Evolutionary conservation across 768 basidiomycete species (phyloP).

Genomic region (Auricularia heimuer): DNA sequence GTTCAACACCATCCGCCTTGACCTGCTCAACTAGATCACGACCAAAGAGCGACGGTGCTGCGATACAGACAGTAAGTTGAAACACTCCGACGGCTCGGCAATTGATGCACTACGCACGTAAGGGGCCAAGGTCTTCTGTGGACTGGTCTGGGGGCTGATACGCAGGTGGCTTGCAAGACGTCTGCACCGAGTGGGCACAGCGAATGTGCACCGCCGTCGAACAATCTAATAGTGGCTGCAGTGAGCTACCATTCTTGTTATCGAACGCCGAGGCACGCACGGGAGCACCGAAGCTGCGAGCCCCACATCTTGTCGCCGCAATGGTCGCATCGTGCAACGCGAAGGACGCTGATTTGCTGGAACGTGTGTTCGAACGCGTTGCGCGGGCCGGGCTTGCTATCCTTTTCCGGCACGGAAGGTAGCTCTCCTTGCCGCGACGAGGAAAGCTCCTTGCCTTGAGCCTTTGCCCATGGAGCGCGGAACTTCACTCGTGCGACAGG

Average conservation of each 20-base stretch:
- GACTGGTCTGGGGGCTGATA: slow-evolving; percentile 20
- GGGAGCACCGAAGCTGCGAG: slow-evolving; percentile 80
- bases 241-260: neutral
- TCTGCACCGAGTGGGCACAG: slow-evolving; percentile 60
- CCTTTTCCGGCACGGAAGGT: slow-evolving; percentile 15
- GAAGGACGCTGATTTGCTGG: slow-evolving; percentile 77
- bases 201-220: slow-evolving; percentile 81
- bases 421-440: slow-evolving; percentile 6
- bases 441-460: slow-evolving; percentile 27
- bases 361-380: slow-evolving; percentile 65
- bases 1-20: slow-evolving; percentile 48
- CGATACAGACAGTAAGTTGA: neutral
- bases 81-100: neutral
- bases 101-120: slow-evolving; percentile 19
- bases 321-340: slow-evolving; percentile 88
- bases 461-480: slow-evolving; percentile 38
- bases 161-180: slow-evolving; percentile 41
- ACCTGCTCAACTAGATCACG: slow-evolving; percentile 82
- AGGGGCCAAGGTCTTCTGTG: slow-evolving; percentile 16
- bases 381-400: slow-evolving; percentile 21
- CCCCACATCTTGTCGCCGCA: slow-evolving; percentile 99
- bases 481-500: neutral
- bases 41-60: slow-evolving; percentile 89
- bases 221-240: slow-evolving; percentile 44
- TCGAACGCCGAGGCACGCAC: slow-evolving; percentile 38